Base-by-base conservation (phyloP, 192 early-diverging fungal species). In the Martensiomyces pterosporus region DNA sequence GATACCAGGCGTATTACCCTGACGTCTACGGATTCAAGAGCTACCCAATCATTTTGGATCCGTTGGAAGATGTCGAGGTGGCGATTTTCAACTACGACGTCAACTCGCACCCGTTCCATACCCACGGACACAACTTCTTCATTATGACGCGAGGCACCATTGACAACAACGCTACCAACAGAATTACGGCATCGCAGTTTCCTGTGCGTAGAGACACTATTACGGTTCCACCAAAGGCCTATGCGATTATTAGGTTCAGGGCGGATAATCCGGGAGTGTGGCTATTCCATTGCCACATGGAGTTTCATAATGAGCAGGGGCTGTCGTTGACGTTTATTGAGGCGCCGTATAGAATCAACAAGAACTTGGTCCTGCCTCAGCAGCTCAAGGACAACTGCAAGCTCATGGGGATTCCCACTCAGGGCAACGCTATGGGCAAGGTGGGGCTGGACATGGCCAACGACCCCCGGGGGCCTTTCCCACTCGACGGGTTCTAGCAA, bases 91-190 rank as follows among this genome's bases (percentile, higher is more conserved):
- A 94, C 62, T 47, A 76, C 24, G 89, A 92, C 54, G 52, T 64
- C 38, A 87, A 83, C 51, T 73, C 73, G 44, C 92, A 94, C 37
- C 63, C 79, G 66, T 81, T 93, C 81, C 92, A 94, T 63, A 61
- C 92, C 23, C 92, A 94, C 69, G 92, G 92, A 18, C 87, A 94
- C 67, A 68, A 64, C 18, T 90, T 92, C 74, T 85, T 89, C 55
- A 76, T 94, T 32, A 77, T 83, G 23, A 75, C 60, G 21, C 77
- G 80, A 24, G 79, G 83, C 55, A 53, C 48, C 4, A 39, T 61
- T 3, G 58, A 64, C 57, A 35, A 46, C 17, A 49, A 59, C 42
- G 54, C 67, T n/a, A 55, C 57, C 38, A 72, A 65, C 27, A 35
- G 38, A 2, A 19, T 25, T 4, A 24, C 9, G 0, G 51, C 60